Base-by-base conservation (phyloP, 1,139 yeast species). In the Pichia sp. region DNA sequence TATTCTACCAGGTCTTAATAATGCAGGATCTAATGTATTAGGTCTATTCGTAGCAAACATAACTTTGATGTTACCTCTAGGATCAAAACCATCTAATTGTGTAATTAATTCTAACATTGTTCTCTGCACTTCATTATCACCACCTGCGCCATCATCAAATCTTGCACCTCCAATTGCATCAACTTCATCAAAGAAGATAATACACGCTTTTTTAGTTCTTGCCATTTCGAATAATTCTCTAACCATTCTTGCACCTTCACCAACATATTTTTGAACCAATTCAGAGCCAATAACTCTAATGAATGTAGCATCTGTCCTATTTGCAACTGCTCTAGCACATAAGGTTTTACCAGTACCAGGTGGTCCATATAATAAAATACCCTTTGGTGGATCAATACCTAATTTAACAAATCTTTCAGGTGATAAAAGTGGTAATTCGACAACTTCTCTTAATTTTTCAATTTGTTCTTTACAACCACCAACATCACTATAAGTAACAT, bases 211-310 rank as follows among this genome's bases (percentile, higher is more conserved):
- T 69, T 92, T 90, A 38, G 97, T 86, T 67, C 98, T 83, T 2
- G 98, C 98, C 97, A 92, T 89, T 67, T 92, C 98, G 63, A 92
- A 92, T 62, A 92, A 76, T 70, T 92, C 98, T 66, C 98, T 80
- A 51, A 92, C 97, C 98, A 92, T 92, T 66, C 98, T 81, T 5
- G 98, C 98, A 71, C 98, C 98, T 72, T 92, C 98, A 65, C 98
- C 98, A 47, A 92, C 98, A 66, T 92, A 92, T 68, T 92, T 92
- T 67, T 92, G 98, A 38, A 92, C 98, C 66, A 92, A 77, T 70
- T 92, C 98, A 0, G 97, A 89, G 5, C 98, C 98, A 72, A 92
- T 92, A 48, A 92, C 98, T 64, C 98, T 81, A 57, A 92, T 92
- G 62, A 92, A 92, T 0, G 98, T 92, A 34, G 98, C 98, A 69